Conservation (phyloP, 2,329 filamentous ascomycete genomes). For the Berkeleyomyces basicola region DNA sequence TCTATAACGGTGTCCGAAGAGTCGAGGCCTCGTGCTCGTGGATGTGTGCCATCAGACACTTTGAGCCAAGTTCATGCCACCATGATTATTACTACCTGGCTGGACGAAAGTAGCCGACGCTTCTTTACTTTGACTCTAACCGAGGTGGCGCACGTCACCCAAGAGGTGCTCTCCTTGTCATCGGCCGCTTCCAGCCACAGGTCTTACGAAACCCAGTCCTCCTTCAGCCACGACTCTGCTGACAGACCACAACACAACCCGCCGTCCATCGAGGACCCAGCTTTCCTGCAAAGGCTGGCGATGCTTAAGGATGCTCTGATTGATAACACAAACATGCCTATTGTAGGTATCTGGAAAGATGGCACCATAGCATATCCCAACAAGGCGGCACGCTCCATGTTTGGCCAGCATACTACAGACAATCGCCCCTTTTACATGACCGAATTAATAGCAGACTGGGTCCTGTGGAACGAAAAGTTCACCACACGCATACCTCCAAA, state of each 20-base stretch:
- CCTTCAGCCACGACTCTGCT: not conserved
- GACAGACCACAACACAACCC: not conserved
- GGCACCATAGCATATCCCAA: conserved; percentile 60
- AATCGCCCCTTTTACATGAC: conserved; percentile 21
- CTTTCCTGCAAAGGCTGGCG: conserved; percentile 54
- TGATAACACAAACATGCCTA: conserved; percentile 57
- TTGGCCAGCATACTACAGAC: conserved; percentile 25
- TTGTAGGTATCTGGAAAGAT: conserved; percentile 69
- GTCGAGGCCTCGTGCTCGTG: not conserved
- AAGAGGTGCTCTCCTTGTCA: not conserved
- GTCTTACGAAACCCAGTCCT: not conserved
- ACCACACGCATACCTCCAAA: conserved; percentile 35
- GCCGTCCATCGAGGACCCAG: conserved; percentile 28
- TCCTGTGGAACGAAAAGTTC: conserved; percentile 51
- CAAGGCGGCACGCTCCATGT: conserved; percentile 40
- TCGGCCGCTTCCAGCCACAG: not conserved
- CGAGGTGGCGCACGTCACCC: not conserved
- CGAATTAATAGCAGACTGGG: conserved; percentile 43
- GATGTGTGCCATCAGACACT: not conserved
- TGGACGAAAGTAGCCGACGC: conserved; percentile 43
- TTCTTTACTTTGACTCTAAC: conserved; percentile 67
- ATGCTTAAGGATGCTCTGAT: conserved; percentile 63
- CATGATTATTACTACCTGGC: conserved; percentile 66
- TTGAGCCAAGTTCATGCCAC: conserved; percentile 41
- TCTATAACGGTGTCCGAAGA: conserved; percentile 15